A percentile compares a stretch with the other conserved stretches of the same genome.
Conservation (phyloP, 2,329 filamentous ascomycete species). For the Trichoderma aggressivum region DNA sequence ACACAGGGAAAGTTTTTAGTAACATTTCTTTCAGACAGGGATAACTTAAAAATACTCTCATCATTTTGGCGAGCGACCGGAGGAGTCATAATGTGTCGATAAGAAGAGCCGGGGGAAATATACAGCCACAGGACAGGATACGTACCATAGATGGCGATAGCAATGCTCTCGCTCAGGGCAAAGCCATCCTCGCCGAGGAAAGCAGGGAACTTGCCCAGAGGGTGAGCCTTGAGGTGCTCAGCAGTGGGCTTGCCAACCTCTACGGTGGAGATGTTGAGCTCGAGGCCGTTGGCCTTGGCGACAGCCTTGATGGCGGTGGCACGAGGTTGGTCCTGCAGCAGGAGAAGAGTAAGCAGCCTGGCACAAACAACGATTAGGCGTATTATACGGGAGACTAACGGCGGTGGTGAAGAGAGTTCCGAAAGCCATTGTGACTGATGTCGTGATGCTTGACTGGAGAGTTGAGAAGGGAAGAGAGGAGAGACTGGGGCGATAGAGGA, state of each 20-base stretch:
- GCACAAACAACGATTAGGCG: conserved; percentile 20
- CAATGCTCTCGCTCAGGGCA: conserved; percentile 82
- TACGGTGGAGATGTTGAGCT: conserved; percentile 78
- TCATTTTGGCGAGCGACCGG: conserved; percentile 42
- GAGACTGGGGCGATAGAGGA: conserved; percentile 25
- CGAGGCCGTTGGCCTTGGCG: conserved; percentile 95
- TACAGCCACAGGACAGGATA: conserved; percentile 32
- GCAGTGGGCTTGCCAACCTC: conserved; percentile 61
- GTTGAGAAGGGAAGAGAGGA: conserved; percentile 20
- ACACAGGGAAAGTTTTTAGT: conserved; percentile 57
- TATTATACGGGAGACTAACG: conserved; percentile 51
- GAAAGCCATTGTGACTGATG: conserved; percentile 74
- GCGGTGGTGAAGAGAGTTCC: conserved; percentile 91
- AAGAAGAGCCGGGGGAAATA: conserved; percentile 18
- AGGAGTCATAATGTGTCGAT: conserved; percentile 7
- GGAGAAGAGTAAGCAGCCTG: conserved; percentile 26
- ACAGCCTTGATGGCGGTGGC: conserved; percentile 84
- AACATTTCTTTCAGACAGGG: conserved; percentile 79
- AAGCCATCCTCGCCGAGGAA: conserved; percentile 93
- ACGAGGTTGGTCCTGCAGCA: conserved; percentile 76
- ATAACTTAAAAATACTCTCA: conserved; percentile 86
- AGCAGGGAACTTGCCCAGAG: conserved; percentile 85
- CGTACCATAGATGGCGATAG: conserved; percentile 97
- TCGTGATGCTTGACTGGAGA: conserved; percentile 20
- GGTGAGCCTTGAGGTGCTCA: conserved; percentile 83